Conservation (phyloP, 306 rosid genomes). For the Vigna angularis region DNA sequence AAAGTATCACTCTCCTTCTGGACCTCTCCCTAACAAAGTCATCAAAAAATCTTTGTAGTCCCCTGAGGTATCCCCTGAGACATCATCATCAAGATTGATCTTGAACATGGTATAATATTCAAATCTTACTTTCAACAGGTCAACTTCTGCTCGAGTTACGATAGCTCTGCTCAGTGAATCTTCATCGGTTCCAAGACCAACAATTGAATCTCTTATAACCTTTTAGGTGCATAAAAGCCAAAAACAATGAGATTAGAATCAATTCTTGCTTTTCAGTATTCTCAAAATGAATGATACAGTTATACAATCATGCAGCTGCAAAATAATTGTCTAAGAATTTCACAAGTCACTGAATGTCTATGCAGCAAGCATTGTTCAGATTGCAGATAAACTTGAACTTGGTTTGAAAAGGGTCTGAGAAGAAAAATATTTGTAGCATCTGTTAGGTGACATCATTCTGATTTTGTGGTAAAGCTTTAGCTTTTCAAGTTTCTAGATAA, state of each 20-base stretch:
- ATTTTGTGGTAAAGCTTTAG: slow-evolving; percentile 3
- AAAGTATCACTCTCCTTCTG: slow-evolving; percentile 48
- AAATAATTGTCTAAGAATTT: not conserved
- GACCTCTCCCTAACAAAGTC: slow-evolving; percentile 81
- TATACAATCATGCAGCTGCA: too few relatives aligned
- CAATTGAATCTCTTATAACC: slow-evolving; percentile 73
- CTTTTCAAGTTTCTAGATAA: not conserved
- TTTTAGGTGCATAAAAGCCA: slow-evolving; percentile 46
- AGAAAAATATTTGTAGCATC: not conserved
- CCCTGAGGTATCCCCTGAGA: slow-evolving; percentile 82
- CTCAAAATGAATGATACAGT: not conserved
- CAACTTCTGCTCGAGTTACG: slow-evolving; percentile 80
- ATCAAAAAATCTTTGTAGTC: slow-evolving; percentile 77
- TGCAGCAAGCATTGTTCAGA: not conserved
- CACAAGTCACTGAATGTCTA: not conserved
- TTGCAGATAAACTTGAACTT: not conserved
- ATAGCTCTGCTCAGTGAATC: slow-evolving; percentile 84
- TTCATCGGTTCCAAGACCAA: slow-evolving; percentile 93
- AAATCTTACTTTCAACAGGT: slow-evolving; percentile 62
- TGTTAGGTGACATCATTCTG: not conserved
- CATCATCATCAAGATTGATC: slow-evolving; percentile 63
- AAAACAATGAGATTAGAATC: not conserved
- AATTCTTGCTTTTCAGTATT: not conserved
- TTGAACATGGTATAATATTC: slow-evolving; percentile 67
- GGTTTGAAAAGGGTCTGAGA: not conserved